Evolutionary conservation across 2,329 filamentous ascomycete genomes (phyloP).

Genomic region (Apiospora rasikravindrae): DNA sequence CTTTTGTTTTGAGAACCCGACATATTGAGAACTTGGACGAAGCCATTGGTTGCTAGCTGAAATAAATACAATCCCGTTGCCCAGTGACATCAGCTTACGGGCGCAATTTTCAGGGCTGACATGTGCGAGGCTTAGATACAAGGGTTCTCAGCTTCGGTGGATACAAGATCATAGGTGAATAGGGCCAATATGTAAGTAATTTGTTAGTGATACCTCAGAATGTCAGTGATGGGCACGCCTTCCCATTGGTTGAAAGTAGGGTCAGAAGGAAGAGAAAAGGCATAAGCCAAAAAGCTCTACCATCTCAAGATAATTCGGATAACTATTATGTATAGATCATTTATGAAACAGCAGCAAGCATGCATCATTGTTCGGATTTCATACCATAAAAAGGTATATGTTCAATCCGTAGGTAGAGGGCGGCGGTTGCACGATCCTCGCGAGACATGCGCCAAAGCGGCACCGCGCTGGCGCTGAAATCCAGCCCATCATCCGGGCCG

Average conservation of each 20-base stretch:
- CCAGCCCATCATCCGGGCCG: not conserved
- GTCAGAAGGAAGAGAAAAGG: not conserved
- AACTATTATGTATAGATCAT: not conserved
- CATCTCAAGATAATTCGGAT: not conserved
- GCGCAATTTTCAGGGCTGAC: not conserved
- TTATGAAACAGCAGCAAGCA: not conserved
- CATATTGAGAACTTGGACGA: not conserved
- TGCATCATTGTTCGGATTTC: not conserved
- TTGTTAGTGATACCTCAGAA: not conserved
- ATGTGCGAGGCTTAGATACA: slow-evolving; percentile 1
- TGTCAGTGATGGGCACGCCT: not conserved
- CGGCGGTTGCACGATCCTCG: not conserved
- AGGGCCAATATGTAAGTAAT: not conserved
- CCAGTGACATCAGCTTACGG: slow-evolving; percentile 6
- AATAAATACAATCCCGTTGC: slow-evolving; percentile 5
- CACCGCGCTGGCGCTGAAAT: not conserved
- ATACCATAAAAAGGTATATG: not conserved
- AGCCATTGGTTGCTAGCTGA: not conserved
- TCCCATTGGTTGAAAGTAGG: not conserved
- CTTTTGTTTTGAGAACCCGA: not conserved
- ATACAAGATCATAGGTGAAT: not conserved
- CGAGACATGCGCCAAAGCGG: not conserved
- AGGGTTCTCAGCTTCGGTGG: not conserved
- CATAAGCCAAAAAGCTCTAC: not conserved
- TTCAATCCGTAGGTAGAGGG: not conserved